phyloP scores from a whole-genome alignment of 306 rosid genomes.

The Pterocarpus macrocarpus region DNA sequence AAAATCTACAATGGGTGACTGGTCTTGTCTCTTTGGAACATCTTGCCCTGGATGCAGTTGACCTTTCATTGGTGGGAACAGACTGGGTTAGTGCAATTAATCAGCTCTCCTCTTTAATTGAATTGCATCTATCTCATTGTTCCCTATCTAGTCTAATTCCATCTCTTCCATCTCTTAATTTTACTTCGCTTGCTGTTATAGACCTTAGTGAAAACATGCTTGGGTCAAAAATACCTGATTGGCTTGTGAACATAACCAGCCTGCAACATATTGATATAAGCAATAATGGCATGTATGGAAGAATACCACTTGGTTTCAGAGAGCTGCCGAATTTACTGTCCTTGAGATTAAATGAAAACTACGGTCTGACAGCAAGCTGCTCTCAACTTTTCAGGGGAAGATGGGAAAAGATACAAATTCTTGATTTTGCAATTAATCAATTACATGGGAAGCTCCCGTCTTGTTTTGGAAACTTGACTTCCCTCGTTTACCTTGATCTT shows the following conservation, averaged over 20 bases:
- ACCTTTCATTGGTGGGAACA: constrained; percentile 51
- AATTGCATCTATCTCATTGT: constrained; percentile 47
- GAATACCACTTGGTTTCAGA: constrained; percentile 58
- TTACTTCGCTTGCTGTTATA: constrained; percentile 56
- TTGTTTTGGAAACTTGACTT: constrained; percentile 57
- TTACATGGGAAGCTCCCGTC: constrained; percentile 54
- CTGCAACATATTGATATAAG: constrained; percentile 44
- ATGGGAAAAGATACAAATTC: constrained; percentile 49
- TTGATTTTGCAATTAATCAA: constrained; percentile 29
- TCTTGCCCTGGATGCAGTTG: constrained; percentile 49
- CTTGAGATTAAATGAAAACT: constrained; percentile 32
- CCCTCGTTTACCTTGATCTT: constrained; percentile 48
- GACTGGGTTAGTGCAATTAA: constrained; percentile 45
- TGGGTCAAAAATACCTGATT: constrained; percentile 52
- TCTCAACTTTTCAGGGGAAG: constrained; percentile 47
- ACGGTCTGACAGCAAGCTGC: constrained; percentile 51
- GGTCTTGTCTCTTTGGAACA: constrained; percentile 53
- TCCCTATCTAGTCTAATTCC: constrained; percentile 41
- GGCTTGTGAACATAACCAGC: constrained; percentile 57
- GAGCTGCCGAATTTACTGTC: constrained; percentile 46
- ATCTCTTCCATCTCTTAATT: constrained; percentile 37
- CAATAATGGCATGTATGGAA: constrained; percentile 39
- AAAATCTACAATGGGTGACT: constrained; percentile 47
- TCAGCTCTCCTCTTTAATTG: constrained; percentile 45
- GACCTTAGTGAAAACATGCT: constrained; percentile 42